Evolutionary conservation across 2,329 filamentous ascomycete species (phyloP).

Genomic region (Aureobasidium sp.): DNA sequence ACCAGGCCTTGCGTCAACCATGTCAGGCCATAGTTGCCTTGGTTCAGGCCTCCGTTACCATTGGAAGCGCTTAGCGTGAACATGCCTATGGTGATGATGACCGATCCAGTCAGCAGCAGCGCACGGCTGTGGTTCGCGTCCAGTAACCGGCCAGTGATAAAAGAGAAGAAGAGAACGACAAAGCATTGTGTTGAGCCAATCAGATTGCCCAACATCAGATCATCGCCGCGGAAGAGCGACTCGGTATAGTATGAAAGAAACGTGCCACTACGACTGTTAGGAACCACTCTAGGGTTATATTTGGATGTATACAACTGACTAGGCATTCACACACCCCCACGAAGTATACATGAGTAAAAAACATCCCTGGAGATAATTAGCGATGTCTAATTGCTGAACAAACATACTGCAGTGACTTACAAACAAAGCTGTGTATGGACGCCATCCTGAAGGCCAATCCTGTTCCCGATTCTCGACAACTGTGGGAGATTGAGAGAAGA

Average conservation of each 20-base stretch:
- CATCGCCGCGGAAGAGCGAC: conserved; percentile 31
- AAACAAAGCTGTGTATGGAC: conserved; percentile 35
- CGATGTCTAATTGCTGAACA: background rate
- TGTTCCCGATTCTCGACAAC: conserved; percentile 21
- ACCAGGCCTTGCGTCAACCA: conserved; percentile 41
- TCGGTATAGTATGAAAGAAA: conserved; percentile 42
- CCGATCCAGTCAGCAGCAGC: conserved; percentile 33
- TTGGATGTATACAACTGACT: conserved; percentile 13
- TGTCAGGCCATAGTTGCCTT: conserved; percentile 34
- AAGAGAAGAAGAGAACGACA: conserved; percentile 37
- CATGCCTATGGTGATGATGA: conserved; percentile 36
- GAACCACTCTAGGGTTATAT: no score
- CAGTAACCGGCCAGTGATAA: conserved; percentile 39
- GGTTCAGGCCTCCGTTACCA: conserved; percentile 26
- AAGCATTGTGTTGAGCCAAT: conserved; percentile 41
- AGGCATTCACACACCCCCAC: conserved; percentile 38
- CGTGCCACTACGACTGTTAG: conserved; percentile 26
- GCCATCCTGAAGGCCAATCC: conserved; percentile 37
- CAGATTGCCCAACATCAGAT: conserved; percentile 37
- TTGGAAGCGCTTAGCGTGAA: conserved; percentile 37
- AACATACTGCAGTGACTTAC: background rate
- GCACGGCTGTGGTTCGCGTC: conserved; percentile 37
- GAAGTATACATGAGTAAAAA: conserved; percentile 46
- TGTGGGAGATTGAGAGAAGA: background rate
- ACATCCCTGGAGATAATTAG: conserved; percentile 26